Base-by-base conservation (phyloP, 2,329 filamentous ascomycete species). In the Magnaporthiopsis poae region DNA sequence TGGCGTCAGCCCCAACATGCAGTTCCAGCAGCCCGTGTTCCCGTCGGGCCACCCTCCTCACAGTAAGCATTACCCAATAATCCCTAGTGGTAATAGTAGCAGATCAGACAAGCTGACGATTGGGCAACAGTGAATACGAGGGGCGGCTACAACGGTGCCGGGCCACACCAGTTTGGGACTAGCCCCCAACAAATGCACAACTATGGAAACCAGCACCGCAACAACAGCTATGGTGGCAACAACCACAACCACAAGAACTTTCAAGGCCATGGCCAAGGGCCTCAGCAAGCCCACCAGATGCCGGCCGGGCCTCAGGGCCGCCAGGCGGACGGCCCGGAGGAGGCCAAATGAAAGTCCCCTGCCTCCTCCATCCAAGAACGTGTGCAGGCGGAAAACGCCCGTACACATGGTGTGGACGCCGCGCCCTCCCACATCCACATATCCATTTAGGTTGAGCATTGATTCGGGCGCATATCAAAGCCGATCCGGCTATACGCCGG, bases 11-110 rank as follows among this genome's bases (percentile, higher is more conserved):
- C 89, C 89, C 61, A 88, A 82, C 65, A 84, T 88, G 77, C 89
- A 89, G 74, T 91, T 89, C 73, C 89, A 88, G 73, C 90, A 92
- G 74, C 89, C 90, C 56, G 86, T 87, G 65, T 92, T 89, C 76
- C 81, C 82, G 68, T 85, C 86, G 39, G 90, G 90, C 71, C 90
- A 90, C 70, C 85, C 86, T 70, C 87, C 84, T 71, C 88, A 90
- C 76, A 90, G 90, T 91, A 87, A 85, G 90, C 46, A 3, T 88
- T 73, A 65, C 33, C 59, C 27, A 33, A 25, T 46, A n/a, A 33
- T 13, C 11, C 25, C 31, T n/a, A 5, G 8, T 15, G 1, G 18
- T 7, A 33, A 3, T 61, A 64, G 46, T 63, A 68, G 68, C 18
- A 3, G 3, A 25, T 25, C 46, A 56, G 46, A 11, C 46, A 56